Evolutionary conservation across 2,329 filamentous ascomycete genomes (phyloP), one percentile per base, ranked within the genome.

Genomic region (Apiospora marii): DNA sequence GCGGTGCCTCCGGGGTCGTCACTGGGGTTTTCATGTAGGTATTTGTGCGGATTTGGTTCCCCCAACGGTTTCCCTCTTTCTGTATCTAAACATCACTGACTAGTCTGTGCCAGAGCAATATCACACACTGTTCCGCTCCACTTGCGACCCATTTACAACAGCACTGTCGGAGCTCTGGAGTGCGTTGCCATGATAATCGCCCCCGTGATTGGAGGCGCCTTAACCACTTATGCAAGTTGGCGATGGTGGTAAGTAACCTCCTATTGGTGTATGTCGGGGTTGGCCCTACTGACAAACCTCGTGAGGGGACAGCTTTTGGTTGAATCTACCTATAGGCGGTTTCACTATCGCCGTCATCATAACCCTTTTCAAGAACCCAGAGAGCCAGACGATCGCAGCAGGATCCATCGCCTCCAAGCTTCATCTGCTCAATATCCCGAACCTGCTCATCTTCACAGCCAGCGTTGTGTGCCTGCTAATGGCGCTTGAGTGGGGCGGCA

Each of bases 1-100:
- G 83, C 1, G 83, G 84, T 2, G 77, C 79, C 0, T 81, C 80
- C 0, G 83, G 84, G 48, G 82, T 85, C 71, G 82, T 83, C 53
- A 78, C 81, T 6, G 67, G 73, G 8, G 72, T 74, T 68, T 70
- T 64, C 53, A 61, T 79, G 41, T 37, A n/a, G 34, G 53, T 24
- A 0, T 10, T 4, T n/a, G 8, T 48, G 6, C 5, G 5, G 4
- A 30, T 7, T n/a, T 16, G 16, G 43, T 19, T 46, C 13, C 43
- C 16, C n/a, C n/a, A n/a, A n/a, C n/a, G n/a, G n/a, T n/a, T n/a
- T 48, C 19, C 46, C 19, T 7, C 34, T 7, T 37, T 37, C 7
- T 4, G 7, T 3, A 7, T 7, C 34, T 7, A 37, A 37, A 14
- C 49, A n/a, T 7, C 30, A 8, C 24, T 53, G 5, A n/a, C 24